Evolutionary conservation across 768 basidiomycete genomes (phyloP), one percentile per base, ranked within the genome.

Genomic region (Kwoniella dejecticola): DNA sequence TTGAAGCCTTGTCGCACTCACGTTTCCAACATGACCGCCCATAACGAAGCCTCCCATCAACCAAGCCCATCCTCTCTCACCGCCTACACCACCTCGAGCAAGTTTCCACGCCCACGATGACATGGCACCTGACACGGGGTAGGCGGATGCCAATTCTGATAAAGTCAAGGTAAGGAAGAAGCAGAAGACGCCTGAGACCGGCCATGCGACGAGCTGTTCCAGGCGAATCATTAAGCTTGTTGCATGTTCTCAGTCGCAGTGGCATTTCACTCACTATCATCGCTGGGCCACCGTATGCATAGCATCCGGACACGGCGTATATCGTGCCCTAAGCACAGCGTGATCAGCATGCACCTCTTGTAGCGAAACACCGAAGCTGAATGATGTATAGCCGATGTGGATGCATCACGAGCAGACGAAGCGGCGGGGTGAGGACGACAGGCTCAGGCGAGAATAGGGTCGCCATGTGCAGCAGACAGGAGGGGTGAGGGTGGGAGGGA

Each of bases 81-180:
- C 64, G 12, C 77, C 75, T 1, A 77, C 69, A 0, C 77, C 74
- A 2, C 71, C 71, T 50, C 76, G 40, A 13, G 76, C 75, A 21
- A 52, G 30, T 38, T 74, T 76, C 77, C 77, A 79, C 5, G 76
- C 69, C 77, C 77, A 79, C 6, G 69, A 71, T 0, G 76, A 64
- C 75, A 79, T 77, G 6, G 76, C 77, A 1, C 77, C 77, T 15
- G 76, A 68, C 2, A 79, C 76, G 7, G 77, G 77, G 48, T 76
- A 79, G 0, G 74, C 74, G 7, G 74, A 76, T 11, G 75, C 76
- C 5, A 79, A 49, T 57, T 79, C 77, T 7, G 70, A 65, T 31
- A 79, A 57, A 0, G 74, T 67, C 17, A 74, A 55, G 10, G 72
- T 75, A 30, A 79, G 71, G 55, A 66, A 67, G 48, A 74, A 63